Conservation (phyloP, 768 basidiomycete genomes). For the Psilocybe azurescens region DNA sequence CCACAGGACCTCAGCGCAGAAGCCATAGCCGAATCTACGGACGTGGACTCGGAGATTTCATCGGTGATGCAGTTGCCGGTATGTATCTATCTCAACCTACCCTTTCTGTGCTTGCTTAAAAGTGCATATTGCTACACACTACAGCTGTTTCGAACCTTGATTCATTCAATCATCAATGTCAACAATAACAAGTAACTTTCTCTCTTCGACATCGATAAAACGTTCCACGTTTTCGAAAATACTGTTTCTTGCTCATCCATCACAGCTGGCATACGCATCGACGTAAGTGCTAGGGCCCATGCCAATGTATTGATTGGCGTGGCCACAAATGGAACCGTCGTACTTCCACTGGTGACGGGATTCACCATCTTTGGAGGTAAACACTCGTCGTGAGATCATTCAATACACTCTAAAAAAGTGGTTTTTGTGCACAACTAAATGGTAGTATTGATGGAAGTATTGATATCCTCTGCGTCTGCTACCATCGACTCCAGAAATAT, state of each 20-base stretch:
- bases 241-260: slow-evolving; percentile 31
- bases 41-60: slow-evolving; percentile 33
- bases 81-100: slow-evolving; percentile 2
- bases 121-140: slow-evolving; percentile 11
- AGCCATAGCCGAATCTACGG: slow-evolving; percentile 9
- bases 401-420: background rate
- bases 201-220: slow-evolving; percentile 36
- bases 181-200: slow-evolving; percentile 34
- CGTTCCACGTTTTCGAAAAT: slow-evolving; percentile 35
- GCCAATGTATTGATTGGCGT: slow-evolving; percentile 42
- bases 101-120: background rate
- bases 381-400: slow-evolving; percentile 11
- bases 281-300: slow-evolving; percentile 36
- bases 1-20: slow-evolving; percentile 3
- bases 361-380: slow-evolving; percentile 41
- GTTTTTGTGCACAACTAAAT: slow-evolving; percentile 33
- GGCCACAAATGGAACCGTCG: slow-evolving; percentile 47
- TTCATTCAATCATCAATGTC: slow-evolving; percentile 34
- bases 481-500: slow-evolving; percentile 47
- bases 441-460: slow-evolving; percentile 44
- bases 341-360: slow-evolving; percentile 45
- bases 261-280: slow-evolving; percentile 28
- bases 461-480: slow-evolving; percentile 42
- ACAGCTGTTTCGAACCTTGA: slow-evolving; percentile 28
- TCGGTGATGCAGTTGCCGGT: slow-evolving; percentile 33